Evolutionary conservation across 208 protist species (phyloP), one percentile per base, ranked within the genome.

Genomic region (Phytomonas sp.): DNA sequence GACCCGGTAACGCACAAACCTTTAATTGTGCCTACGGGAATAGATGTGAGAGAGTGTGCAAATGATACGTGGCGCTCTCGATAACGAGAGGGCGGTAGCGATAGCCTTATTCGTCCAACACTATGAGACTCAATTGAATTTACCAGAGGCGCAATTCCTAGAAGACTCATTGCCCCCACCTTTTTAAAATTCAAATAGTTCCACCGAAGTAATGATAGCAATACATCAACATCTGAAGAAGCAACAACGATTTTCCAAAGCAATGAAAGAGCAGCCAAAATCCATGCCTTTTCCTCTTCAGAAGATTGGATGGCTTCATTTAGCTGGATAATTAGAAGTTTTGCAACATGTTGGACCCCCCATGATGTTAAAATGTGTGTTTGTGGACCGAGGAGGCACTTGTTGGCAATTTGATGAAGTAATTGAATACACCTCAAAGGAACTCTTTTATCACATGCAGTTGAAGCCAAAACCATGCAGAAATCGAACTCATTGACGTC

Each of bases 161-260:
- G 68, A 36, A 88, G 43, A 0, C 20, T 13, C 36, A 91, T 40
- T 26, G 30, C 56, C 7, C 65, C 70, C 0, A 81, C 66, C 0
- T 71, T 36, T 11, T 73, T 67, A 43, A 32, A 60, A 60, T 90
- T 75, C 23, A 26, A 65, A 63, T 87, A 78, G 29, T 76, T 78
- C 81, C 83, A 91, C 7, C 88, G 75, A 43, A 91, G 61, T 28
- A 91, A 61, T 0, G 81, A 70, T 8, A 91, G 75, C 62, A 94
- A 64, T 4, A 60, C 63, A 28, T 87, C 82, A 11, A 85, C 71
- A 60, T 87, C 77, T 15, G 76, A 76, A 20, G 85, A 87, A 0
- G 81, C 75, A 33, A 88, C 67, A 26, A 79, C 72, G 11, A 94
- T 79, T 67, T 94, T 94, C n/a, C 79, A 88, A 0, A 87, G 66